Percentiles rank a stretch among this genome's conserved stretches.
Evolutionary conservation across 2,329 filamentous ascomycete genomes (phyloP).

Genomic region (Pezicula neosporulosa): DNA sequence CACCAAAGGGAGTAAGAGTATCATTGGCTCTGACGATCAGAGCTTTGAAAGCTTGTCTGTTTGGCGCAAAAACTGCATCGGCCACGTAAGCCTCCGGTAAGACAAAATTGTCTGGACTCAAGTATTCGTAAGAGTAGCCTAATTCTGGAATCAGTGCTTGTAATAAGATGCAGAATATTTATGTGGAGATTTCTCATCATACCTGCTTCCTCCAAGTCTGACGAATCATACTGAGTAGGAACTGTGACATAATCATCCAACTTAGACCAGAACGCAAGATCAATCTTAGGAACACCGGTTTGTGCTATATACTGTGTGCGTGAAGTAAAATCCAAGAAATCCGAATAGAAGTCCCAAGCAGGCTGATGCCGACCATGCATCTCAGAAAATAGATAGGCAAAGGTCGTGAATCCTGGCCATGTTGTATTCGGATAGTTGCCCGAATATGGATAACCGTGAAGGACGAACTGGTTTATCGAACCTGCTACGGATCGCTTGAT

Average conservation of each 20-base stretch:
- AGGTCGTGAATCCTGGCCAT: conserved; percentile 44
- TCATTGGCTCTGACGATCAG: conserved; percentile 35
- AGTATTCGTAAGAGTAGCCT: conserved; percentile 31
- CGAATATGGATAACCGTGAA: conserved; percentile 40
- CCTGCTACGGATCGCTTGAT: conserved; percentile 36
- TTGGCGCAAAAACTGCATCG: conserved; percentile 33
- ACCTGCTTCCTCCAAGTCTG: conserved; percentile 5
- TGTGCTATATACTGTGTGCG: conserved; percentile 36
- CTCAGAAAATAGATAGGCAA: conserved; percentile 38
- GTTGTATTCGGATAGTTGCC: conserved; percentile 42
- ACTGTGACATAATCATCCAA: background rate
- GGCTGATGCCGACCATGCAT: conserved; percentile 37
- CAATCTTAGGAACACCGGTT: conserved; percentile 34
- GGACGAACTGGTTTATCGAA: conserved; percentile 38
- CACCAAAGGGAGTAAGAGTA: conserved; percentile 32
- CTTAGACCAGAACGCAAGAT: conserved; percentile 38
- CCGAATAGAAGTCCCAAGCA: conserved; percentile 33
- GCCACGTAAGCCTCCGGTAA: conserved; percentile 34
- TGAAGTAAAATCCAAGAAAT: conserved; percentile 33
- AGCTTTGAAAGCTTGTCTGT: conserved; percentile 37
- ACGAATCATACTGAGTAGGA: background rate
- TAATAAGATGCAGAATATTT: too few species aligned
- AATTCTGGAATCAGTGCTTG: background rate
- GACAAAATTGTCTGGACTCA: conserved; percentile 40
- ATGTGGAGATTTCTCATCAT: background rate